A percentile compares a stretch with the other conserved stretches of the same genome.
phyloP scores from a whole-genome alignment of 177 flowering plant genomes.

The Vitis hybrid region DNA sequence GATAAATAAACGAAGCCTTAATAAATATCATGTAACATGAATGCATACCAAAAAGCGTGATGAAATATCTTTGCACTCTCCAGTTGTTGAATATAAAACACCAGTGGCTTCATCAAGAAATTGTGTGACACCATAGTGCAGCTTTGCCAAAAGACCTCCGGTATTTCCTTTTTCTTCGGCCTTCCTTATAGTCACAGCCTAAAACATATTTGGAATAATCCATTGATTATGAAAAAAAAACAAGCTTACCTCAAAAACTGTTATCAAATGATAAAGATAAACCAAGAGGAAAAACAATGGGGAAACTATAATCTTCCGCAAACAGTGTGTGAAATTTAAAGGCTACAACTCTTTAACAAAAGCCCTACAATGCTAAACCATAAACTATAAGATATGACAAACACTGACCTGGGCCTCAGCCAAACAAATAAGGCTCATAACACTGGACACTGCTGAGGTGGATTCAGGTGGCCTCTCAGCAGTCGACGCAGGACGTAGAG shows the following conservation, averaged over 20 bases:
- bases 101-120: constrained; percentile 48
- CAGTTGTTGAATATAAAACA: constrained; percentile 22
- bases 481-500: constrained; percentile 25
- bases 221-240: neutral
- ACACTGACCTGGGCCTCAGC: constrained; percentile 73
- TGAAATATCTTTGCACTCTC: constrained; percentile 47
- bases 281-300: neutral
- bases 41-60: constrained; percentile 43
- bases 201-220: constrained; percentile 8
- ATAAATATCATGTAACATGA: constrained; percentile 1
- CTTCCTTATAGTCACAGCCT: constrained; percentile 57
- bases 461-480: constrained; percentile 58
- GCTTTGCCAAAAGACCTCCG: constrained; percentile 49
- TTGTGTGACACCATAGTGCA: constrained; percentile 54
- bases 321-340: neutral
- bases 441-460: constrained; percentile 28
- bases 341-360: neutral
- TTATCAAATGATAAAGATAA: too few relatives aligned
- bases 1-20: neutral
- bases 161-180: constrained; percentile 60
- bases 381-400: neutral
- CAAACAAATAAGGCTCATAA: constrained; percentile 61
- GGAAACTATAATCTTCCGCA: too few relatives aligned
- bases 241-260: neutral
- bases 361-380: neutral